phyloP scores from a whole-genome alignment of 805 yeast genomes.

The Kuraishia cidri region DNA sequence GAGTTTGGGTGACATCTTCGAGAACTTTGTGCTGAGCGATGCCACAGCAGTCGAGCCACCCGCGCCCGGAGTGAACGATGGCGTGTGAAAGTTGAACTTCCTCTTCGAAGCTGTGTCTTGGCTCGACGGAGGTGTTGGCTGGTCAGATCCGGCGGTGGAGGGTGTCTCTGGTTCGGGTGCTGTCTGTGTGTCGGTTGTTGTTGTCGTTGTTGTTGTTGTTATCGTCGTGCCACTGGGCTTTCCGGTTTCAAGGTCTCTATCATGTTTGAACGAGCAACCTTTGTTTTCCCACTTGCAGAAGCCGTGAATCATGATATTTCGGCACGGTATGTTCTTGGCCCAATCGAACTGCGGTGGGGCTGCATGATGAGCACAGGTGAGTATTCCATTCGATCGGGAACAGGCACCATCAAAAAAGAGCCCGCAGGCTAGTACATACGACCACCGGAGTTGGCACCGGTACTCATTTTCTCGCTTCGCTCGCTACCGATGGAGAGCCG shows the following conservation, averaged over 20 bases:
- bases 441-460: too few relatives aligned
- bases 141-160: not conserved
- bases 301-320: constrained; percentile 80
- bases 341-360: constrained; percentile 29
- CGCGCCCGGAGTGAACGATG: constrained; percentile 40
- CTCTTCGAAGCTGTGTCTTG: constrained; percentile 16
- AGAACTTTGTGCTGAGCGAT: constrained; percentile 25
- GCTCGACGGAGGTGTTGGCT: constrained; percentile 2
- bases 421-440: too few relatives aligned
- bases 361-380: not conserved
- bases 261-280: constrained; percentile 80
- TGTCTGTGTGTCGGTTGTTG: not conserved
- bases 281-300: constrained; percentile 81
- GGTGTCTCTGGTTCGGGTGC: not conserved
- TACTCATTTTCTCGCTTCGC: too few relatives aligned
- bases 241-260: constrained; percentile 11
- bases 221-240: constrained; percentile 1
- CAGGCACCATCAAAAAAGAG: not conserved
- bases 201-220: not conserved
- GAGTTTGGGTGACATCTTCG: constrained; percentile 38
- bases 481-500: too few relatives aligned
- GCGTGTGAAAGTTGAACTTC: constrained; percentile 44
- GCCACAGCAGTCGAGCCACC: constrained; percentile 7
- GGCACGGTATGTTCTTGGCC: constrained; percentile 73
- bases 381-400: not conserved